phyloP scores from a whole-genome alignment of 768 basidiomycete species.

The Cubamyces lactineus region DNA sequence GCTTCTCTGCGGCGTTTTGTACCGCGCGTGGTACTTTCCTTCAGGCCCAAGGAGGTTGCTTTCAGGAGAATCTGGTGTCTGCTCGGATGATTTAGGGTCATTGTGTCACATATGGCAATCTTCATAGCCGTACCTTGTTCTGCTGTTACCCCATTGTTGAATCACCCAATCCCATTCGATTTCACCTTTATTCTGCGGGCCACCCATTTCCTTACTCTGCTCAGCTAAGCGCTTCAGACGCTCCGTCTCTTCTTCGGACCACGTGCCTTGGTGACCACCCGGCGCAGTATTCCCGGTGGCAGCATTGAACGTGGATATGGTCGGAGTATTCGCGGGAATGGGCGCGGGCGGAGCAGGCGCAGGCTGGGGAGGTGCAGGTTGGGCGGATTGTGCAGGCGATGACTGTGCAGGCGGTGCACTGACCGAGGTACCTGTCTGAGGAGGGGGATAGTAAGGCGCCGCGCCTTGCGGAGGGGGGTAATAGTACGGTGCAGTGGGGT shows the following conservation, averaged over 20 bases:
- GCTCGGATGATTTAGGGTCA: constrained; percentile 2
- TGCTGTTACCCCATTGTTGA: constrained; percentile 69
- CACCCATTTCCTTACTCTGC: constrained; percentile 53
- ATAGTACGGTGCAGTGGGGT: constrained; percentile 69
- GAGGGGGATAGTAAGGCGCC: constrained; percentile 30
- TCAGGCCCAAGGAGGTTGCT: constrained; percentile 76
- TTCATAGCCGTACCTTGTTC: constrained; percentile 58
- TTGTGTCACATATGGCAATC: neutral
- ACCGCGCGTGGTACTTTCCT: constrained; percentile 70
- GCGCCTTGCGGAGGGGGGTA: constrained; percentile 46
- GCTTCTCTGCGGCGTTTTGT: constrained; percentile 60
- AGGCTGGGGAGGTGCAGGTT: constrained; percentile 33
- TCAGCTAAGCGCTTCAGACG: constrained; percentile 70
- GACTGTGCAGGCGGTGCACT: constrained; percentile 29
- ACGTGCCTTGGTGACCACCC: constrained; percentile 65
- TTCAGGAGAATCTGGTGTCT: constrained; percentile 86
- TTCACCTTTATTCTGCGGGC: constrained; percentile 49
- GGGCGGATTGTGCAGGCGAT: constrained; percentile 21
- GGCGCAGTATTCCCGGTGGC: constrained; percentile 32
- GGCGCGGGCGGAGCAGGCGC: constrained; percentile 22
- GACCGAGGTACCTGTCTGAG: constrained; percentile 11
- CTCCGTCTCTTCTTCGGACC: constrained; percentile 80
- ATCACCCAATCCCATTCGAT: constrained; percentile 84
- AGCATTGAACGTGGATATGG: constrained; percentile 32
- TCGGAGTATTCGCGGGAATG: constrained; percentile 16